Evolutionary conservation across 2,329 filamentous ascomycete species (phyloP), one percentile per base, ranked within the genome.

Genomic region (Penicillium sp.): DNA sequence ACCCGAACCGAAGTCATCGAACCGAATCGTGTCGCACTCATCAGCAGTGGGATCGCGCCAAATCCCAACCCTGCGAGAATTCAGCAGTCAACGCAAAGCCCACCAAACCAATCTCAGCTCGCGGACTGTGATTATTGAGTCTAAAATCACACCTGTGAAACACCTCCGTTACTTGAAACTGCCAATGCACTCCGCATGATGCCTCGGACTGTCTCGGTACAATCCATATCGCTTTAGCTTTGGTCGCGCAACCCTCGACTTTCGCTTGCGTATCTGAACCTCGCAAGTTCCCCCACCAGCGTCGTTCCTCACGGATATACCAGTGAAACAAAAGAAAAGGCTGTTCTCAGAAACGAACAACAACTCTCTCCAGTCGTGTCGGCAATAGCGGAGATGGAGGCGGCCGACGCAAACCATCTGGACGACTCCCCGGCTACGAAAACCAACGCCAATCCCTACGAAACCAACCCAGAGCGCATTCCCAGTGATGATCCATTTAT

Each of bases 401-500:
- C 36, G 40, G 40, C 50, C 27, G 51, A 53, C 46, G 45, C 50
- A 52, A 61, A 46, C 45, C 58, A 61, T 45, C 50, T 42, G 42
- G 63, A 64, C 45, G 64, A 60, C 40, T 51, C 50, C 27, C 38
- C 51, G 46, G 45, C 36, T 41, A 51, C 53, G 30, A 36, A 39
- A 16, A 42, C 51, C 14, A 52, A 39, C 9, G 14, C 49, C 43
- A 68, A 64, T 49, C 66, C 68, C 6, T 71, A 72, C 55, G 69
- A 70, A 55, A 67, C 67, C 30, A 59, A 65, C 34, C 59, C 60
- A 27, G 54, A 64, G 11, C 50, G 47, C 19, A 63, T 72, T 36
- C 63, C 66, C 3, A 54, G 55, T 29, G 62, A 68, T 25, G 69
- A 71, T 46, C 62, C 64, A 1, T 71, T 69, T 47, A 52, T 69